Evolutionary conservation across 2,329 filamentous ascomycete species (phyloP).

Genomic region (Thelonectria discophora): DNA sequence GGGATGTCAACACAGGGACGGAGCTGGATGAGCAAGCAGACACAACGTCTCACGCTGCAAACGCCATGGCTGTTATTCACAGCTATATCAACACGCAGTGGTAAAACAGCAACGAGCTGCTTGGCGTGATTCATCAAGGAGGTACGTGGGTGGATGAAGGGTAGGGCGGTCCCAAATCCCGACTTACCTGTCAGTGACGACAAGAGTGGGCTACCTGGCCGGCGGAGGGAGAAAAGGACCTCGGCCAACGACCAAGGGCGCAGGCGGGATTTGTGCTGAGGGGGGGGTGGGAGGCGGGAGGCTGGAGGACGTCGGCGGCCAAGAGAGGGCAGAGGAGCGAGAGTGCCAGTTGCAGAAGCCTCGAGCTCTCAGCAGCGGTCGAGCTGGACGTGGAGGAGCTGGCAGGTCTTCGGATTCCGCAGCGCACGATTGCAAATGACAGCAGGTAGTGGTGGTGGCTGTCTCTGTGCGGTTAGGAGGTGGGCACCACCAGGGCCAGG

Average conservation of each 20-base stretch:
- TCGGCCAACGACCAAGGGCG: slow-evolving; percentile 23
- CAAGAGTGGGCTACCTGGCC: slow-evolving; percentile 33
- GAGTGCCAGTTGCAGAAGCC: slow-evolving; percentile 11
- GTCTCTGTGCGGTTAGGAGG: slow-evolving; percentile 26
- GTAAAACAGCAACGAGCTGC: slow-evolving; percentile 2
- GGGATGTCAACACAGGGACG: slow-evolving; percentile 25
- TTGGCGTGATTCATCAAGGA: slow-evolving; percentile 3
- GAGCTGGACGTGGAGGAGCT: slow-evolving; percentile 8
- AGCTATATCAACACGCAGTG: slow-evolving; percentile 17
- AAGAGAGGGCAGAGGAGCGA: slow-evolving; percentile 8
- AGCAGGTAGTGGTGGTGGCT: slow-evolving; percentile 14
- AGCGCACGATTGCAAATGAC: slow-evolving; percentile 27
- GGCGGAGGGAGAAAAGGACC: slow-evolving; percentile 27
- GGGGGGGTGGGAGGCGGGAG: neutral
- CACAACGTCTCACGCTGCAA: slow-evolving; percentile 19
- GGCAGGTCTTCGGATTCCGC: slow-evolving; percentile 13
- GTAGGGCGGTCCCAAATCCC: slow-evolving; percentile 30
- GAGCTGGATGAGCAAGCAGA: slow-evolving; percentile 31
- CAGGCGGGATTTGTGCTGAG: neutral
- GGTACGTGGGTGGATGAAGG: slow-evolving; percentile 8
- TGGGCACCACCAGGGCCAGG: slow-evolving; percentile 23
- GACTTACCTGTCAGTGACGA: slow-evolving; percentile 40
- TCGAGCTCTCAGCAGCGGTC: slow-evolving; percentile 8
- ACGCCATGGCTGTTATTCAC: slow-evolving; percentile 10
- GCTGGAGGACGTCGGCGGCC: slow-evolving; percentile 6